Evolutionary conservation across 495 filamentous ascomycete species (phyloP).

Genomic region (Copromyces sp.): DNA sequence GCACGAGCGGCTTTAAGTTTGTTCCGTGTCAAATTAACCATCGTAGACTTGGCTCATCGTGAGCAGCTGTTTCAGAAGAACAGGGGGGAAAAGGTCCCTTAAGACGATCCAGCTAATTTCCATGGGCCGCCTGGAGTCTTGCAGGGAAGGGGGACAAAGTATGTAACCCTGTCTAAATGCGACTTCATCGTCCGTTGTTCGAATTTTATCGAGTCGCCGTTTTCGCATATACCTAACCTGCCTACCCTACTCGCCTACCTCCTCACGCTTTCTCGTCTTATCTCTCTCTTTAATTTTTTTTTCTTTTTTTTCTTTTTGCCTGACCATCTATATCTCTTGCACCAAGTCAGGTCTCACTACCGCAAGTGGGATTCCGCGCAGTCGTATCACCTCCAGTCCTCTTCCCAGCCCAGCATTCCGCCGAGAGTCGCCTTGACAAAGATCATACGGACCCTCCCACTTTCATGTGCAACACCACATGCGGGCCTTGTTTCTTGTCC

Average conservation of each 20-base stretch:
- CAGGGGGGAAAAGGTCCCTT: neutral
- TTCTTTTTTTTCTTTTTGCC: neutral
- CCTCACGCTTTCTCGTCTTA: neutral
- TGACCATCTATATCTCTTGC: neutral
- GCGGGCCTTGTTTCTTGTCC: constrained; percentile 10
- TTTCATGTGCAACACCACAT: constrained; percentile 20
- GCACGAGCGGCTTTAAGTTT: neutral
- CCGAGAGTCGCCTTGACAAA: neutral
- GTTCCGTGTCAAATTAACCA: neutral
- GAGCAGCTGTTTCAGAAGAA: neutral
- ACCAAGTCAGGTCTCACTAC: neutral
- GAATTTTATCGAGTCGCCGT: neutral
- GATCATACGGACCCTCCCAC: neutral
- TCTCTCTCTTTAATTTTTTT: neutral
- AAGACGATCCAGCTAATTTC: neutral
- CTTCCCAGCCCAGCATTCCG: neutral
- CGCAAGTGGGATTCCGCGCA: neutral
- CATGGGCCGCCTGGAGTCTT: neutral
- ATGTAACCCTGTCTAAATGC: neutral
- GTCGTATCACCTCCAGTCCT: neutral
- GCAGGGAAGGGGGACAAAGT: neutral
- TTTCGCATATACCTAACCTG: neutral
- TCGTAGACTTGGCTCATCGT: neutral
- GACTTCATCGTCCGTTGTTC: neutral
- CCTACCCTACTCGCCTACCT: neutral